phyloP scores from a whole-genome alignment of 345 rosid species.

The Cardamine occulta region DNA sequence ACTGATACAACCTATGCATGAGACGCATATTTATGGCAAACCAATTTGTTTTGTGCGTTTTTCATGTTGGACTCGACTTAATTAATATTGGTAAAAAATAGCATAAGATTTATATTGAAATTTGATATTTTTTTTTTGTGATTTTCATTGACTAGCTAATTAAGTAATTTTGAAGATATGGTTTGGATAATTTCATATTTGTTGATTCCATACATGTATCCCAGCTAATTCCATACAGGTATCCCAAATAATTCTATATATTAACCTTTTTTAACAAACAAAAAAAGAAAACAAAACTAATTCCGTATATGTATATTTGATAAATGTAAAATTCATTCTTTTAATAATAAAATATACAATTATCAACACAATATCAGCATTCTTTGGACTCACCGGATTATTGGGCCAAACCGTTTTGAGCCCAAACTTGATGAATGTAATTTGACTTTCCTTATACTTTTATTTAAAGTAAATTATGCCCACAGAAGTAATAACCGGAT shows the following conservation, averaged over 20 bases:
- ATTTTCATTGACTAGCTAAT: neutral
- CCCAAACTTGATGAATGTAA: neutral
- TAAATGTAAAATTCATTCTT: too few species aligned
- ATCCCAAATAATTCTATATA: too few species aligned
- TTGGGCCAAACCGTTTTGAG: neutral
- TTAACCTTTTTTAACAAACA: too few species aligned
- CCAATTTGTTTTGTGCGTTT: neutral
- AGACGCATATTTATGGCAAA: neutral
- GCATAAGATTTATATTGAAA: neutral
- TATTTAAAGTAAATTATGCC: neutral
- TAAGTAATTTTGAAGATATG: neutral
- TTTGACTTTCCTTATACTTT: neutral
- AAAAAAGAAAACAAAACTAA: too few species aligned
- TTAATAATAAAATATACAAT: too few species aligned
- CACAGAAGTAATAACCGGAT: slow-evolving; percentile 8
- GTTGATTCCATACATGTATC: too few species aligned
- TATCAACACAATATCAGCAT: too few species aligned
- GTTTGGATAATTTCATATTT: neutral
- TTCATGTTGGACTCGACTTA: neutral
- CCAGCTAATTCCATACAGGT: too few species aligned
- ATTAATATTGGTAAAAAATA: neutral
- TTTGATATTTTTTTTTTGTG: neutral
- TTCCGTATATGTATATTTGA: too few species aligned
- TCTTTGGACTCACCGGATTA: too few species aligned
- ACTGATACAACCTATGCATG: too few species aligned